Percentiles rank a stretch among this genome's conserved stretches.
Evolutionary conservation across 2,329 filamentous ascomycete species (phyloP).

Genomic region (Sordariomycetes sp.): DNA sequence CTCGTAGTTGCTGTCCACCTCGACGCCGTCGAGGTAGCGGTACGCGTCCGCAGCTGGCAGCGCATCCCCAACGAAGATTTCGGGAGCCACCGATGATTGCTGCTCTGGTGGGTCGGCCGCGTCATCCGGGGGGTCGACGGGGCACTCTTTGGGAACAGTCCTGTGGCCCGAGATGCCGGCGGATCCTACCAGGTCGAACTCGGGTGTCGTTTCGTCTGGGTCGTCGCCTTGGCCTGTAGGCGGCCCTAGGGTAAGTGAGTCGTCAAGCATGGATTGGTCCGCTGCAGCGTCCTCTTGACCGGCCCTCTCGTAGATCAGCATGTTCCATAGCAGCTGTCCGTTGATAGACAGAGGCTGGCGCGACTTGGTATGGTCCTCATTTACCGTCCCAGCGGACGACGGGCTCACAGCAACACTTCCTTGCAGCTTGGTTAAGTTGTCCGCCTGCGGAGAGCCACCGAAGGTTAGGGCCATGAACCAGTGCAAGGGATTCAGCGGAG

Average conservation of each 20-base stretch:
- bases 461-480: background rate
- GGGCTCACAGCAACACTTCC: constrained; percentile 16
- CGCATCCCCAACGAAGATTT: background rate
- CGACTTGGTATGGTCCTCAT: background rate
- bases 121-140: constrained; percentile 21
- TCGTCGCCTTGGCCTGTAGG: constrained; percentile 7
- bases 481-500: background rate
- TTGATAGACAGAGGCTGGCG: constrained; percentile 17
- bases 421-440: constrained; percentile 18
- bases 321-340: constrained; percentile 21
- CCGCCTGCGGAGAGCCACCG: constrained; percentile 7
- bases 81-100: background rate
- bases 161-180: constrained; percentile 25
- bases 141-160: constrained; percentile 20
- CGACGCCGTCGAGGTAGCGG: constrained; percentile 12
- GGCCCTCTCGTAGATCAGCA: constrained; percentile 23
- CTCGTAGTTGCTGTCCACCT: constrained; percentile 12
- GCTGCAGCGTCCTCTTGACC: constrained; percentile 12
- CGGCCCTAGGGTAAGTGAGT: background rate
- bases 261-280: constrained; percentile 14
- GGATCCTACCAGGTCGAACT: constrained; percentile 24
- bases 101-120: constrained; percentile 4
- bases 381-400: background rate
- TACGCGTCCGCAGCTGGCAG: constrained; percentile 9
- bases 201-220: constrained; percentile 9